These are phyloP conservation scores for Solanum habrochaites DNA, from an alignment of 257 asterid species.

Conservation along the genomic window DNA sequence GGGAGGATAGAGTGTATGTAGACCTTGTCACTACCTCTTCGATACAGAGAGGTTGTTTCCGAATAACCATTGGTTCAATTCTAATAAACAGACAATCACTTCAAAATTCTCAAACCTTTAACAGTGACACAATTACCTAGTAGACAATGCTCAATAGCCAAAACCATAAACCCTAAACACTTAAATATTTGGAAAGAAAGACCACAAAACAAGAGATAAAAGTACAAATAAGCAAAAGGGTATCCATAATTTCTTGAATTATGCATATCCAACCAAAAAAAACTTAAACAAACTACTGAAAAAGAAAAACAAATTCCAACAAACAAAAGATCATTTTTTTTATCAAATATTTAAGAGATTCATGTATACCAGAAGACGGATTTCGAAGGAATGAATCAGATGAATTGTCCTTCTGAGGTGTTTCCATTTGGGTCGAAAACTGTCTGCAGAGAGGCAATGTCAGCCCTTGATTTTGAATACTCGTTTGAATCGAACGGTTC, in stretches of 20 bases:
- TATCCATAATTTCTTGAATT: not conserved
- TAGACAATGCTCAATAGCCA: not conserved
- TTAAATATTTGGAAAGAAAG: not conserved
- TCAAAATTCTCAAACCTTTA: not conserved
- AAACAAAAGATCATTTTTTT: not conserved
- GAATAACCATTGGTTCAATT: too few relatives aligned
- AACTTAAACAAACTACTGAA: not conserved
- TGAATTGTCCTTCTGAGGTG: not conserved
- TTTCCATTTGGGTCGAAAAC: constrained; percentile 1
- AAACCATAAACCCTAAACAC: not conserved
- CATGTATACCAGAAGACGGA: not conserved
- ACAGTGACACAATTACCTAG: not conserved
- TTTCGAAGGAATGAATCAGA: not conserved
- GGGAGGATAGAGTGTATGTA: too few relatives aligned
- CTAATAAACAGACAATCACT: not conserved
- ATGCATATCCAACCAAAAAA: not conserved
- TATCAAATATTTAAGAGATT: not conserved
- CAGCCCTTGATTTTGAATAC: not conserved
- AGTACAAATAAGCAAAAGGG: not conserved
- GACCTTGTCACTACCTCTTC: too few relatives aligned
- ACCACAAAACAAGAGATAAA: too few relatives aligned
- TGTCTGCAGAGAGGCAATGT: not conserved
- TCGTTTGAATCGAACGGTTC: not conserved
- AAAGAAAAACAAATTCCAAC: not conserved
- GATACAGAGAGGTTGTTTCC: too few relatives aligned